phyloP scores from a whole-genome alignment of 2,329 filamentous ascomycete species.

The Cercospora sesami region DNA sequence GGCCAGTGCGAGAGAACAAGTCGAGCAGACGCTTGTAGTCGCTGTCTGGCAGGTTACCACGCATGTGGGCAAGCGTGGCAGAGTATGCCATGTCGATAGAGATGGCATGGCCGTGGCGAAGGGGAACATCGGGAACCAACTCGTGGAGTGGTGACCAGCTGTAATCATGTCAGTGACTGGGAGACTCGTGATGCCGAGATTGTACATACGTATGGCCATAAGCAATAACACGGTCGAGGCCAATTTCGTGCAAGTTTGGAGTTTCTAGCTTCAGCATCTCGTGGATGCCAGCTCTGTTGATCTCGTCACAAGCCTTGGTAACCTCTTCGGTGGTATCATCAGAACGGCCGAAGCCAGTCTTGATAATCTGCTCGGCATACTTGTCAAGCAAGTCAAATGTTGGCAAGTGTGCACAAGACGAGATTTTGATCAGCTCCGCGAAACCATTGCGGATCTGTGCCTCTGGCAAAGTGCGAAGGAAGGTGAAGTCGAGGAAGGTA shows the following conservation, averaged over 20 bases:
- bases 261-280: constrained; percentile 74
- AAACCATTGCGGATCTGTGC: constrained; percentile 73
- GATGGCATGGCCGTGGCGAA: constrained; percentile 72
- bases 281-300: constrained; percentile 68
- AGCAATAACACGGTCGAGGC: constrained; percentile 69
- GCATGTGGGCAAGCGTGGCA: constrained; percentile 64
- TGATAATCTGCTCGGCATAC: constrained; percentile 68
- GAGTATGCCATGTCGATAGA: constrained; percentile 76
- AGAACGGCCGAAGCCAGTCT: constrained; percentile 63
- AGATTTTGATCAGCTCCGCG: constrained; percentile 75
- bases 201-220: constrained; percentile 66
- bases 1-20: constrained; percentile 68
- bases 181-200: neutral
- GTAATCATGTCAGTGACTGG: neutral
- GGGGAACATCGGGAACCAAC: constrained; percentile 65
- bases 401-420: constrained; percentile 64
- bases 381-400: constrained; percentile 69
- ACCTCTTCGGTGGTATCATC: constrained; percentile 59
- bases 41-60: constrained; percentile 60
- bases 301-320: constrained; percentile 62
- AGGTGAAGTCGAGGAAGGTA: constrained; percentile 72
- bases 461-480: constrained; percentile 66
- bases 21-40: constrained; percentile 65
- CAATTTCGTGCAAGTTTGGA: constrained; percentile 72
- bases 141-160: constrained; percentile 73